Percentiles rank a stretch among this genome's conserved stretches.
These are phyloP conservation scores for Colletotrichum sp. DNA, from an alignment of 2,329 filamentous ascomycete genomes.

Conservation along the genomic window DNA sequence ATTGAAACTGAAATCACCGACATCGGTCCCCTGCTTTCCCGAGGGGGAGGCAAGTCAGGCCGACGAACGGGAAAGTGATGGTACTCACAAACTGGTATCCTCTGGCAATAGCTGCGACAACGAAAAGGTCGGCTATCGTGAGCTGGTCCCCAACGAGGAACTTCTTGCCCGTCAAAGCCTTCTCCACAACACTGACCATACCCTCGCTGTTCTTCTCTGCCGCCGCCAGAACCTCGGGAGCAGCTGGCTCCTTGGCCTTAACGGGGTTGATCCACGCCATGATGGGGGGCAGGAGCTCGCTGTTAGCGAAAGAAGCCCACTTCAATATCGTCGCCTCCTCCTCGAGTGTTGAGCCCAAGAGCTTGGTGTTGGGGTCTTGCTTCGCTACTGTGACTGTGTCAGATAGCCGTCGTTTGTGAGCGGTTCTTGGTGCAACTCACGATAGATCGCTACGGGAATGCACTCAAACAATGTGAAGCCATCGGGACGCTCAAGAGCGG, in stretches of 20 bases:
- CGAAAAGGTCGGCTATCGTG: constrained; percentile 4
- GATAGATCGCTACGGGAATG: constrained; percentile 3
- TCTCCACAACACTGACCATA: constrained; percentile 11
- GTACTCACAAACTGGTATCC: constrained; percentile 8
- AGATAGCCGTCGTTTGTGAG: neutral
- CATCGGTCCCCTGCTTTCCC: neutral
- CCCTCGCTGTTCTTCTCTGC: constrained; percentile 9
- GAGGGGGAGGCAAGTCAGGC: neutral
- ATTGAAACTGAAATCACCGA: neutral
- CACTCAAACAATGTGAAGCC: constrained; percentile 3
- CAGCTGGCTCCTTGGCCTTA: neutral
- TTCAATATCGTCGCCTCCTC: constrained; percentile 9
- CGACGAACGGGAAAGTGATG: neutral
- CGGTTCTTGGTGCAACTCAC: neutral
- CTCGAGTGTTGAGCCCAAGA: constrained; percentile 4
- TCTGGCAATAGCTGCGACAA: neutral
- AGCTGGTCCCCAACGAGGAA: constrained; percentile 7
- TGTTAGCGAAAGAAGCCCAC: constrained; percentile 10
- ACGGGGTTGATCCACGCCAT: constrained; percentile 14
- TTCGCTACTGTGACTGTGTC: neutral
- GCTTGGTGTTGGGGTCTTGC: constrained; percentile 6
- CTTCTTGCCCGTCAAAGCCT: constrained; percentile 10
- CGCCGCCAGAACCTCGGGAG: neutral
- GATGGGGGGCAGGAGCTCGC: constrained; percentile 9
- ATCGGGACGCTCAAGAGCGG: neutral